These are phyloP conservation scores for Populus pruinosa DNA, from an alignment of 345 rosid species.

Conservation along the genomic window DNA sequence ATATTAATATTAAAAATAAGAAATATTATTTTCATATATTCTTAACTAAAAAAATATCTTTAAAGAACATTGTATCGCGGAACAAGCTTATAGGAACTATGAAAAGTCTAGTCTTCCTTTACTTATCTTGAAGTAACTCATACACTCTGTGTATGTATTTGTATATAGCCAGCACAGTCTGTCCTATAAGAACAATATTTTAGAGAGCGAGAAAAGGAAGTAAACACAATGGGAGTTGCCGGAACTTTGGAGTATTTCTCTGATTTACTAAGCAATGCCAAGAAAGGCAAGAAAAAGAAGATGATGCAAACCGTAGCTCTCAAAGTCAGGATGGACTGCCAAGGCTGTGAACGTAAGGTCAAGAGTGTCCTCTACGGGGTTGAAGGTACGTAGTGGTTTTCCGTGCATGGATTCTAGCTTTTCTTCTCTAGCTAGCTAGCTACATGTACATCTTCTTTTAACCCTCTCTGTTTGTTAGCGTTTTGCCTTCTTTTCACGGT, in stretches of 20 bases:
- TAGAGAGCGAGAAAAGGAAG: background rate
- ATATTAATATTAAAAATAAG: too few species aligned
- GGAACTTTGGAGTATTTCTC: slow-evolving; percentile 75
- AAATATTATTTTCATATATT: too few species aligned
- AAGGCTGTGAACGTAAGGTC: slow-evolving; percentile 83
- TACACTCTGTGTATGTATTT: too few species aligned
- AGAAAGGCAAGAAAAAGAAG: slow-evolving; percentile 53
- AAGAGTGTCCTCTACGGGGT: slow-evolving; percentile 64
- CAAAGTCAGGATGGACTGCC: slow-evolving; percentile 79
- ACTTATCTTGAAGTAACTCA: too few species aligned
- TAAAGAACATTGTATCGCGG: too few species aligned
- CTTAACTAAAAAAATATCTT: too few species aligned
- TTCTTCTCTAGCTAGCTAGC: background rate
- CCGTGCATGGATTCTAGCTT: background rate
- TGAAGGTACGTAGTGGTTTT: slow-evolving; percentile 45
- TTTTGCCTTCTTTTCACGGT: background rate
- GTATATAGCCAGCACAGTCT: too few species aligned
- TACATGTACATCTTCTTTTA: background rate
- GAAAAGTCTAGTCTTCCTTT: too few species aligned
- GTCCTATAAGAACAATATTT: too few species aligned
- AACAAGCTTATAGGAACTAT: too few species aligned
- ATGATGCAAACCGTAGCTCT: slow-evolving; percentile 69
- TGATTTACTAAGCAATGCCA: slow-evolving; percentile 41
- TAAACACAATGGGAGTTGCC: slow-evolving; percentile 56
- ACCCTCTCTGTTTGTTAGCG: background rate